These are phyloP conservation scores for Rhizodiscina lignyota DNA, from an alignment of 495 filamentous ascomycete genomes.

Conservation along the genomic window DNA sequence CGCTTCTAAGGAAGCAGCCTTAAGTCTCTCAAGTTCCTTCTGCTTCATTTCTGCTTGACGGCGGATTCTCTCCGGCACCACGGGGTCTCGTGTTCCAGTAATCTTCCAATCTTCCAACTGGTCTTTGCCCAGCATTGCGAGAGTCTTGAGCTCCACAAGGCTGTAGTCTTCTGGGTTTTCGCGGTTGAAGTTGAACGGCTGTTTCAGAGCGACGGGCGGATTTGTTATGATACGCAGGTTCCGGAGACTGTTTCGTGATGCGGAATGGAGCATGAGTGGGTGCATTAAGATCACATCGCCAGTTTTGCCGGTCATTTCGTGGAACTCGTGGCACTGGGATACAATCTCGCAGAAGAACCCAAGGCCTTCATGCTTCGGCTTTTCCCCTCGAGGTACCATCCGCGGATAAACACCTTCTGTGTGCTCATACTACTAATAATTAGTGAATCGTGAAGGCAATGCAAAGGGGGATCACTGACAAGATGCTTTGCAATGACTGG, in stretches of 20 bases:
- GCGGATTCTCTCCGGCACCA: slow-evolving; percentile 30
- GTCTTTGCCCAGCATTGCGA: slow-evolving; percentile 40
- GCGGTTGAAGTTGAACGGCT: slow-evolving; percentile 50
- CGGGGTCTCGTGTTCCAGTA: slow-evolving; percentile 29
- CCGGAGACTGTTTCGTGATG: slow-evolving; percentile 41
- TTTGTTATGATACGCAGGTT: slow-evolving; percentile 55
- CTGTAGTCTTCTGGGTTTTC: slow-evolving; percentile 35
- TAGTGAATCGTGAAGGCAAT: too few species aligned
- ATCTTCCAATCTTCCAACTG: slow-evolving; percentile 46
- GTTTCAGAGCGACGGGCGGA: slow-evolving; percentile 43
- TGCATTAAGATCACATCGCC: slow-evolving; percentile 58
- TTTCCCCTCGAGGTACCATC: slow-evolving; percentile 38
- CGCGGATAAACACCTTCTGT: slow-evolving; percentile 52
- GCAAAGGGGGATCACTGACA: too few species aligned
- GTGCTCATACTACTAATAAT: too few species aligned
- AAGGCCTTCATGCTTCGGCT: slow-evolving; percentile 24
- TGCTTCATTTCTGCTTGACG: slow-evolving; percentile 34
- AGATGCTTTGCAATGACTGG: slow-evolving; percentile 39
- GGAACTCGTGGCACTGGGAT: slow-evolving; percentile 30
- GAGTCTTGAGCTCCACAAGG: slow-evolving; percentile 51
- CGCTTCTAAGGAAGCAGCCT: too few species aligned
- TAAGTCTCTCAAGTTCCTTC: slow-evolving; percentile 14
- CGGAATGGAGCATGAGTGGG: slow-evolving; percentile 57
- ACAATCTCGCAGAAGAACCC: slow-evolving; percentile 39
- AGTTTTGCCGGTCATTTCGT: slow-evolving; percentile 45